A percentile compares a stretch with the other conserved stretches of the same genome.
phyloP scores from a whole-genome alignment of 257 asterid genomes.

The Ilex aquifolium region DNA sequence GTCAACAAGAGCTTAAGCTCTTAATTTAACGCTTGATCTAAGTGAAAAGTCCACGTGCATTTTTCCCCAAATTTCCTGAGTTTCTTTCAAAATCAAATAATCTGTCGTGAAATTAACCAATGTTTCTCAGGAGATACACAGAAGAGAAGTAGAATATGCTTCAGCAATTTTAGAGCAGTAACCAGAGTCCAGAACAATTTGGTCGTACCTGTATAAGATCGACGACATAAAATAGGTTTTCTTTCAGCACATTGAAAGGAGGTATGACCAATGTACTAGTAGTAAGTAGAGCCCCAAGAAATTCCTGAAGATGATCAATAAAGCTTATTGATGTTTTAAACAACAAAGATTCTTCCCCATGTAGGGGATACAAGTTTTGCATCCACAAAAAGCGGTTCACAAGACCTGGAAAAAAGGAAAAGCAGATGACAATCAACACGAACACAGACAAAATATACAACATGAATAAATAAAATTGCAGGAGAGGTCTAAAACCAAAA shows the following conservation, averaged over 20 bases:
- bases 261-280: conserved; percentile 78
- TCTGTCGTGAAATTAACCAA: too few relatives aligned
- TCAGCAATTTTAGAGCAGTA: conserved; percentile 11
- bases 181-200: not conserved
- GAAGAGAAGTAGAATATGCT: not conserved
- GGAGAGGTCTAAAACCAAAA: too few relatives aligned
- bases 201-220: conserved; percentile 64
- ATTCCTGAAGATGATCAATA: conserved; percentile 89
- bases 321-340: conserved; percentile 91
- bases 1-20: too few relatives aligned
- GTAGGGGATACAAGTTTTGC: conserved; percentile 74
- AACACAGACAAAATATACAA: conserved; percentile 1
- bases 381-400: conserved; percentile 81
- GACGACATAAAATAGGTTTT: conserved; percentile 45
- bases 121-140: too few relatives aligned
- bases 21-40: too few relatives aligned
- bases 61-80: too few relatives aligned
- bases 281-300: conserved; percentile 75
- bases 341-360: conserved; percentile 51
- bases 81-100: too few relatives aligned
- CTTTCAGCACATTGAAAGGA: conserved; percentile 79
- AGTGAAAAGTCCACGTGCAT: too few relatives aligned
- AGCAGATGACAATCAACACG: conserved; percentile 11
- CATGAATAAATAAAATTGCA: conserved; percentile 1
- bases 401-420: conserved; percentile 60